These are phyloP conservation scores for Larix sibirica DNA, from an alignment of 83 land plant genomes.

Conservation along the genomic window DNA sequence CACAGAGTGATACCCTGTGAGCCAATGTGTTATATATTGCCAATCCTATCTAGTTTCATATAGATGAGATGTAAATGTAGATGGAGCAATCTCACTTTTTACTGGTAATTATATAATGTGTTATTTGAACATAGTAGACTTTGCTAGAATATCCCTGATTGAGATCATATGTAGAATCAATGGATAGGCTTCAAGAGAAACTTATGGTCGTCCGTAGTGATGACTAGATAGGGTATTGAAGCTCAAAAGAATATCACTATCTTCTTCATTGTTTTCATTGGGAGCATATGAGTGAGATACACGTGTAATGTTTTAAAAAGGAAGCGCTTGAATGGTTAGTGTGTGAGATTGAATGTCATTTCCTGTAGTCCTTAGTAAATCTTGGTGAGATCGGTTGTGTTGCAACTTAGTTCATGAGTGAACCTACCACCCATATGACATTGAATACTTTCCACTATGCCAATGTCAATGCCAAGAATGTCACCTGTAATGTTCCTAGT, in stretches of 20 bases:
- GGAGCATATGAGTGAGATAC: conserved; percentile 92
- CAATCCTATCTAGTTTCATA: too few relatives aligned
- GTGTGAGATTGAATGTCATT: conserved; percentile 94
- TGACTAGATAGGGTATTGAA: conserved; percentile 76
- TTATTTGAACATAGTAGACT: too few relatives aligned
- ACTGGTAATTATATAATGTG: too few relatives aligned
- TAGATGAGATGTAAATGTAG: too few relatives aligned
- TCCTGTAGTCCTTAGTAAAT: conserved; percentile 92
- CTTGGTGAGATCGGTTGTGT: conserved; percentile 99
- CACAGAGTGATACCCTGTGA: too few relatives aligned
- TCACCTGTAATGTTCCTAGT: conserved; percentile 95
- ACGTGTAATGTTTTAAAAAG: conserved; percentile 84
- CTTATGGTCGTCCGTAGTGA: conserved; percentile 82
- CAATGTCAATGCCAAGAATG: conserved; percentile 99
- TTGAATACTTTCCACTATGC: conserved; percentile 98
- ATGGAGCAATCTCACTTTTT: too few relatives aligned
- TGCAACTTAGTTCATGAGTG: conserved; percentile 99
- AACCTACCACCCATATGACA: conserved; percentile 94
- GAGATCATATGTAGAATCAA: too few relatives aligned
- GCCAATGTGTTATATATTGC: too few relatives aligned
- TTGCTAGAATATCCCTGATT: too few relatives aligned
- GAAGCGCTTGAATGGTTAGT: conserved; percentile 98
- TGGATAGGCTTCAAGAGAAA: too few relatives aligned
- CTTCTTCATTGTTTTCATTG: conserved; percentile 77
- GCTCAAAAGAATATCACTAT: conserved; percentile 98